Evolutionary conservation across 2,329 filamentous ascomycete genomes (phyloP).

Genomic region (Hypocreales sp.): DNA sequence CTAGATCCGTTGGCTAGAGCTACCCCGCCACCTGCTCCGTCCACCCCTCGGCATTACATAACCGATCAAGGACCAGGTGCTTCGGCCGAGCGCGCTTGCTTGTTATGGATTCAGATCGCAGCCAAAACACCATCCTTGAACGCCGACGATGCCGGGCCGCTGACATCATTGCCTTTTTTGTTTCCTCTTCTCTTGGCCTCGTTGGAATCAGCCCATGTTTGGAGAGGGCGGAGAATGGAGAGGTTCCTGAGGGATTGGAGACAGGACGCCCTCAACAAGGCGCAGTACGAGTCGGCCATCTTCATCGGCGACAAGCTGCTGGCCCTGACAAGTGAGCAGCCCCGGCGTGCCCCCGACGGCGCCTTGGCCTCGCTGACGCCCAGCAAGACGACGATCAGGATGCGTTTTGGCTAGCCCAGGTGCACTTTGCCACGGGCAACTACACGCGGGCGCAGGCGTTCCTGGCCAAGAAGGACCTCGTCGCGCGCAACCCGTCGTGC

Average conservation of each 20-base stretch:
- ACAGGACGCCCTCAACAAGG: constrained; percentile 87
- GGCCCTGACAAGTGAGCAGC: constrained; percentile 69
- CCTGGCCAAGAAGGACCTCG: constrained; percentile 69
- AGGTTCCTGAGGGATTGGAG: constrained; percentile 87
- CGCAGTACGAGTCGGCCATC: constrained; percentile 91
- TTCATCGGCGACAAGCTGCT: constrained; percentile 96
- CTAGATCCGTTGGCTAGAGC: too few relatives aligned
- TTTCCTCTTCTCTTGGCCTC: too few relatives aligned
- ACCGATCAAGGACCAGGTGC: too few relatives aligned
- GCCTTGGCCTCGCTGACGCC: not conserved
- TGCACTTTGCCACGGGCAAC: constrained; percentile 90
- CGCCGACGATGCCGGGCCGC: too few relatives aligned
- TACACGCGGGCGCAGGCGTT: constrained; percentile 84
- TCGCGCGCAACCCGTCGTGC: constrained; percentile 69
- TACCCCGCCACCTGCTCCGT: too few relatives aligned
- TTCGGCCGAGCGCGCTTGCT: too few relatives aligned
- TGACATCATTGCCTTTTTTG: too few relatives aligned
- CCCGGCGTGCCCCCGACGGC: not conserved
- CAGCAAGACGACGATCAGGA: constrained; percentile 69
- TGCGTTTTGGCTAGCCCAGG: constrained; percentile 95
- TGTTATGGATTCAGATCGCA: too few relatives aligned
- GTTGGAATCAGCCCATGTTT: too few relatives aligned
- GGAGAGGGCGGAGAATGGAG: too few relatives aligned
- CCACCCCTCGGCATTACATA: too few relatives aligned
- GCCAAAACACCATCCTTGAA: too few relatives aligned